Evolutionary conservation across 768 basidiomycete species (phyloP).

Genomic region (Galerina marginata): DNA sequence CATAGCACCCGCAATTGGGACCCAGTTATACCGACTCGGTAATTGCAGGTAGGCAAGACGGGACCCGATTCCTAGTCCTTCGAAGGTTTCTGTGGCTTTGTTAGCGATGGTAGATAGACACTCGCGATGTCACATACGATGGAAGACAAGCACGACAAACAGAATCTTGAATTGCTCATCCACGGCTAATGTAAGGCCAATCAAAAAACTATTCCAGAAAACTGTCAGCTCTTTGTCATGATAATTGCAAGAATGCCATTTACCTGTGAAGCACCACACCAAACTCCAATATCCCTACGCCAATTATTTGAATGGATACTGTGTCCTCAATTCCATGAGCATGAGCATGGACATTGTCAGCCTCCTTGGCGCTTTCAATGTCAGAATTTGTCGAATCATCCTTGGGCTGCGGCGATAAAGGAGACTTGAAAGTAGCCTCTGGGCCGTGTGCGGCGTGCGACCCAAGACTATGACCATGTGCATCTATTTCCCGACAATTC

Average conservation of each 20-base stretch:
- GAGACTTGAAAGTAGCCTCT: conserved; percentile 39
- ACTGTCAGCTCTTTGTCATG: not conserved
- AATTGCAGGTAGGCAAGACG: conserved; percentile 81
- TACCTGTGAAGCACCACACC: conserved; percentile 88
- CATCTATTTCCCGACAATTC: conserved; percentile 44
- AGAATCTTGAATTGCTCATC: conserved; percentile 78
- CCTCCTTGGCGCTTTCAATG: conserved; percentile 34
- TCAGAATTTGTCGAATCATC: conserved; percentile 28
- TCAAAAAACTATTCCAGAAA: conserved; percentile 60
- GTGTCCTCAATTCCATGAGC: conserved; percentile 40
- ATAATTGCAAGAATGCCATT: not conserved
- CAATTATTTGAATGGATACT: conserved; percentile 74
- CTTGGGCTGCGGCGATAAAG: conserved; percentile 12
- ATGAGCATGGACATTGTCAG: conserved; percentile 10
- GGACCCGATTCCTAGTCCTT: conserved; percentile 92
- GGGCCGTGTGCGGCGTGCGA: conserved; percentile 76
- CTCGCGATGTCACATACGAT: conserved; percentile 66
- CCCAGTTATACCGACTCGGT: conserved; percentile 54
- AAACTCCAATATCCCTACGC: conserved; percentile 92
- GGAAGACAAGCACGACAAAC: conserved; percentile 91
- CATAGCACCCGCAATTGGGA: conserved; percentile 64
- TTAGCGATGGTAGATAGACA: not conserved
- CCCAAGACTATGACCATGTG: conserved; percentile 68
- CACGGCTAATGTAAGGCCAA: conserved; percentile 95
- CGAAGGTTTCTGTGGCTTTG: conserved; percentile 75